Evolutionary conservation across 2,329 filamentous ascomycete species (phyloP).

Genomic region (Nectriaceae sp.): DNA sequence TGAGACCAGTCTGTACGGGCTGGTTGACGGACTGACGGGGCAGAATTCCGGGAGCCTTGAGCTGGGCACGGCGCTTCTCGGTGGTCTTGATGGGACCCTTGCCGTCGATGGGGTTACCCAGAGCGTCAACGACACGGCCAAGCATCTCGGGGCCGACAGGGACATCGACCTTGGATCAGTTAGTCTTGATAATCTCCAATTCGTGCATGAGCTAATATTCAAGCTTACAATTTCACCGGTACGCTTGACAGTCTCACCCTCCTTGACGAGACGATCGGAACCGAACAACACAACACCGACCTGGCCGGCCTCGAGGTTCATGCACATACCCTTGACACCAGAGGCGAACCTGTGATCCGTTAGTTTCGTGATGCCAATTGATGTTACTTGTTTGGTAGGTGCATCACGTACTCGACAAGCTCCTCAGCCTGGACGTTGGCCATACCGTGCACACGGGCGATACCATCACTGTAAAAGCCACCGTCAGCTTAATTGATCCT

Average conservation of each 20-base stretch:
- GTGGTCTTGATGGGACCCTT: conserved; percentile 95
- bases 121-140: conserved; percentile 96
- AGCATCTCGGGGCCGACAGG: conserved; percentile 91
- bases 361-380: conserved; percentile 17
- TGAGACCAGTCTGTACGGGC: conserved; percentile 98
- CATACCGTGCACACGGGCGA: conserved; percentile 99
- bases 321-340: conserved; percentile 99
- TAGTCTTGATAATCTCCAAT: conserved; percentile 15
- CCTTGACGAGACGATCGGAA: conserved; percentile 99
- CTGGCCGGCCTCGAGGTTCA: conserved; percentile 99
- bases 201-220: background rate
- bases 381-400: conserved; percentile 4
- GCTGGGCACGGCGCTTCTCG: conserved; percentile 92
- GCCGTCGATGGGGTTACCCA: conserved; percentile 99
- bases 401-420: conserved; percentile 88
- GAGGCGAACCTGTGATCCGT: conserved; percentile 81
- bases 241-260: conserved; percentile 99
- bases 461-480: conserved; percentile 82
- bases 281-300: conserved; percentile 99
- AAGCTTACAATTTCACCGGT: conserved; percentile 93
- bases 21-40: conserved; percentile 96
- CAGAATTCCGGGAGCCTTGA: conserved; percentile 98
- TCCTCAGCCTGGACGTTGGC: conserved; percentile 99
- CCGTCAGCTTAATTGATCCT: conserved; percentile 28
- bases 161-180: conserved; percentile 78